phyloP scores from a whole-genome alignment of 768 basidiomycete genomes.

The Termitomyces sp. region DNA sequence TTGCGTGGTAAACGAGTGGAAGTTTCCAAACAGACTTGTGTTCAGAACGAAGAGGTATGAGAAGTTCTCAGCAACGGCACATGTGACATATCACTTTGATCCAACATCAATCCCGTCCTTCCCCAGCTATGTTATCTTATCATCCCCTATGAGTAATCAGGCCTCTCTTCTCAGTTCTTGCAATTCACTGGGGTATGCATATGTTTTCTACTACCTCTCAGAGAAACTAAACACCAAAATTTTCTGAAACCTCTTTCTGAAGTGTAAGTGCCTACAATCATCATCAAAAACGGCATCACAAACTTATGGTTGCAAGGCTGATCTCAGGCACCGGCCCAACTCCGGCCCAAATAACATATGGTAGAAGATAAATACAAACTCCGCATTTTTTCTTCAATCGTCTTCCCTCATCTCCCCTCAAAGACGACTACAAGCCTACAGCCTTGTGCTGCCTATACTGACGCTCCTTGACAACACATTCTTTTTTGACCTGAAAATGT shows the following conservation, averaged over 20 bases:
- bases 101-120: not conserved
- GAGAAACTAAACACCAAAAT: not conserved
- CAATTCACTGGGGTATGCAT: too few species aligned
- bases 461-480: slow-evolving; percentile 38
- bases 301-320: not conserved
- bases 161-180: not conserved
- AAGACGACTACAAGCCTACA: slow-evolving; percentile 12
- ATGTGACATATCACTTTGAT: not conserved
- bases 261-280: not conserved
- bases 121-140: not conserved
- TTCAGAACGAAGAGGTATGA: too few species aligned
- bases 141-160: too few species aligned
- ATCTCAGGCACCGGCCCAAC: not conserved
- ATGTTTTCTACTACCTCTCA: not conserved
- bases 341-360: not conserved
- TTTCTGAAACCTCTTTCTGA: not conserved
- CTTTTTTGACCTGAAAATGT: slow-evolving; percentile 40
- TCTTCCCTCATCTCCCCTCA: slow-evolving; percentile 1
- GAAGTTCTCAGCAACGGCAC: too few species aligned
- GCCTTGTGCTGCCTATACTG: slow-evolving; percentile 20
- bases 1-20: too few species aligned
- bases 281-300: not conserved
- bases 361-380: slow-evolving; percentile 12
- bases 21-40: too few species aligned
- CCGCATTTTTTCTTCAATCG: slow-evolving; percentile 10